Evolutionary conservation across 2,329 filamentous ascomycete genomes (phyloP).

Genomic region (Domatiomyces globalis): DNA sequence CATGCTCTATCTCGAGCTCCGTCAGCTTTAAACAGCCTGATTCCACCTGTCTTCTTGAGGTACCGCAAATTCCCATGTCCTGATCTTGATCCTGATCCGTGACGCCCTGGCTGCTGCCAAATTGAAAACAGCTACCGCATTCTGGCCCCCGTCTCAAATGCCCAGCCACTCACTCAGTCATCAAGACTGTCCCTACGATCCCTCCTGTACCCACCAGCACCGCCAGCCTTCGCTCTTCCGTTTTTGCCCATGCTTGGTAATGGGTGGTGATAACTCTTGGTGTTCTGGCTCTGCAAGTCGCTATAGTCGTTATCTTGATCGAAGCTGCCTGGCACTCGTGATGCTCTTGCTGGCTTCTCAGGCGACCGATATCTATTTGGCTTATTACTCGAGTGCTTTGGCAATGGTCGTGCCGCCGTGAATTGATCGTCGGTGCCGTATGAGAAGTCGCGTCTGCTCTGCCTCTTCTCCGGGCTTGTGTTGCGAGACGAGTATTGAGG

Average conservation of each 20-base stretch:
- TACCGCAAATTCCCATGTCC: conserved; percentile 2
- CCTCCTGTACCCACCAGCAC: conserved; percentile 14
- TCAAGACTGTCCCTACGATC: conserved; percentile 15
- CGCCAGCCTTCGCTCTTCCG: conserved; percentile 2
- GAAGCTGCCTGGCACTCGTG: conserved; percentile 27
- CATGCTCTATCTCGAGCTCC: too few species aligned
- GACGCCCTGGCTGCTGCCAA: too few species aligned
- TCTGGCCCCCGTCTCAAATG: neutral
- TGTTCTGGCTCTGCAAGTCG: conserved; percentile 27
- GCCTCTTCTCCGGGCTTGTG: conserved; percentile 11
- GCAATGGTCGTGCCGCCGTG: conserved; percentile 4
- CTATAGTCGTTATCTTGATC: conserved; percentile 32
- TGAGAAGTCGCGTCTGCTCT: conserved; percentile 16
- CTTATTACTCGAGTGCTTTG: neutral
- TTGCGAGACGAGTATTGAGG: conserved; percentile 4
- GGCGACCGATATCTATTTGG: conserved; percentile 7
- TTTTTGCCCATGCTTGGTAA: conserved; percentile 37
- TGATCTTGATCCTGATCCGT: neutral
- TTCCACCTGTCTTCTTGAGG: neutral
- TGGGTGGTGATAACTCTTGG: conserved; percentile 42
- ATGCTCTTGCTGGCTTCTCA: conserved; percentile 8
- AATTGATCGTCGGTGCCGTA: conserved; percentile 14
- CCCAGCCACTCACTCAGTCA: conserved; percentile 15
- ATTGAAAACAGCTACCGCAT: too few species aligned
- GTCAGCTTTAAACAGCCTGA: too few species aligned